These are phyloP conservation scores for Sequoiadendron giganteum DNA, from an alignment of 75 land plant genomes.

Conservation along the genomic window DNA sequence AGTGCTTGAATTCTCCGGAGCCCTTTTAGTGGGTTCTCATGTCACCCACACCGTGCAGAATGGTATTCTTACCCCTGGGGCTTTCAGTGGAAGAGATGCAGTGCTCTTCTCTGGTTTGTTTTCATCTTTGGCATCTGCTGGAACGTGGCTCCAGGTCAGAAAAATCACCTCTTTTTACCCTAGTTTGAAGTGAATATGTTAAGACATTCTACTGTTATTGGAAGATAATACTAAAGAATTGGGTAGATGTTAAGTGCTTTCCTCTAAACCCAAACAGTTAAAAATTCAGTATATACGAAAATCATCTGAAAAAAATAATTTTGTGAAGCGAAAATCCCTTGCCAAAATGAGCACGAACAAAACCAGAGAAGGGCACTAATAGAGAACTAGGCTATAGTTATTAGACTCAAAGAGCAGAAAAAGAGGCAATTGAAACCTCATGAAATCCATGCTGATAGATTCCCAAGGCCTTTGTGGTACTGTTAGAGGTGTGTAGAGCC, in stretches of 20 bases:
- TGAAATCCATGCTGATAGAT: no score
- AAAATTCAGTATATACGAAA: not conserved
- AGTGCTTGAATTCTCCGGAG: constrained; percentile 88
- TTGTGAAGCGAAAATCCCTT: not conserved
- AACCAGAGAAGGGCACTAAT: not conserved
- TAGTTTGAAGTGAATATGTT: not conserved
- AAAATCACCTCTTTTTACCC: not conserved
- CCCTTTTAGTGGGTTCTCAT: constrained; percentile 88
- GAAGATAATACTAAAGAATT: not conserved
- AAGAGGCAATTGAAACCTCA: not conserved
- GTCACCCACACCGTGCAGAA: constrained; percentile 98
- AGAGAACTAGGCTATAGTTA: not conserved
- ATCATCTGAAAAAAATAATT: no score
- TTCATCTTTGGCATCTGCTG: constrained; percentile 91
- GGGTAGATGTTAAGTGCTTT: not conserved
- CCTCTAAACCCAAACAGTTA: not conserved
- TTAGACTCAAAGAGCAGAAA: not conserved
- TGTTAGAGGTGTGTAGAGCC: no score
- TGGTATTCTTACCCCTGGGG: constrained; percentile 69
- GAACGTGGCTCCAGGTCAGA: constrained; percentile 93
- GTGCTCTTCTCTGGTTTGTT: constrained; percentile 88
- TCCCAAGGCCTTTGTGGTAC: no score
- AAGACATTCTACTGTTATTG: not conserved
- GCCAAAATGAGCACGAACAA: not conserved
- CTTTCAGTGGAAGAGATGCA: constrained; percentile 77